These are phyloP conservation scores for Fusarium sublunatum DNA, from an alignment of 2,329 filamentous ascomycete genomes.

Conservation along the genomic window DNA sequence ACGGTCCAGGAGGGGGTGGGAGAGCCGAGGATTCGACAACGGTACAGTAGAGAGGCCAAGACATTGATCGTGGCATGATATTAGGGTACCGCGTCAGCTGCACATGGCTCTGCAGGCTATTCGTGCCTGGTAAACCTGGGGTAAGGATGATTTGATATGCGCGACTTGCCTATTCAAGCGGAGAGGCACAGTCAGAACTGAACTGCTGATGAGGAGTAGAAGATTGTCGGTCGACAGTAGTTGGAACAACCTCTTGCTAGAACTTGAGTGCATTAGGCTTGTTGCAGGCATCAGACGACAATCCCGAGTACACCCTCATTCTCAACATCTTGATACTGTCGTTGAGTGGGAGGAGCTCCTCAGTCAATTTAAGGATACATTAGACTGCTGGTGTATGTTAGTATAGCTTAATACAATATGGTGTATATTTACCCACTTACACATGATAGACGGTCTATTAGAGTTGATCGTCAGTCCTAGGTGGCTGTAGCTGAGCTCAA, in stretches of 20 bases:
- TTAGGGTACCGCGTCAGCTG: no score
- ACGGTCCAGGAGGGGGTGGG: neutral
- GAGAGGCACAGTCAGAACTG: slow-evolving; percentile 15
- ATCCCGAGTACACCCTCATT: slow-evolving; percentile 5
- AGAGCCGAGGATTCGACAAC: slow-evolving; percentile 12
- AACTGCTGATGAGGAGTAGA: slow-evolving; percentile 24
- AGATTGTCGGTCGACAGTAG: slow-evolving; percentile 6
- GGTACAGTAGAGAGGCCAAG: neutral
- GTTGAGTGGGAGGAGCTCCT: no score
- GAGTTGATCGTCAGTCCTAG: neutral
- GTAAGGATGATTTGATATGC: no score
- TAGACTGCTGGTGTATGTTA: no score
- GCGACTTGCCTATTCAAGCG: slow-evolving; percentile 20
- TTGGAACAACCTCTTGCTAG: no score
- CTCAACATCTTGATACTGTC: no score
- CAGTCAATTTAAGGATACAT: no score
- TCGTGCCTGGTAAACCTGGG: slow-evolving; percentile 30
- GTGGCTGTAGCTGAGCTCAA: no score
- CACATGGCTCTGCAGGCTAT: slow-evolving; percentile 18
- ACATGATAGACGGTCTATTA: no score
- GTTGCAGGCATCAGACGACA: slow-evolving; percentile 22
- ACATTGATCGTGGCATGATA: slow-evolving; percentile 28
- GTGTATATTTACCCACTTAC: no score
- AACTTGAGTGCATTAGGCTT: slow-evolving; percentile 1
- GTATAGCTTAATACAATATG: no score